Base-by-base conservation (phyloP, 441 rosid species). In the Corymbia calophylla region DNA sequence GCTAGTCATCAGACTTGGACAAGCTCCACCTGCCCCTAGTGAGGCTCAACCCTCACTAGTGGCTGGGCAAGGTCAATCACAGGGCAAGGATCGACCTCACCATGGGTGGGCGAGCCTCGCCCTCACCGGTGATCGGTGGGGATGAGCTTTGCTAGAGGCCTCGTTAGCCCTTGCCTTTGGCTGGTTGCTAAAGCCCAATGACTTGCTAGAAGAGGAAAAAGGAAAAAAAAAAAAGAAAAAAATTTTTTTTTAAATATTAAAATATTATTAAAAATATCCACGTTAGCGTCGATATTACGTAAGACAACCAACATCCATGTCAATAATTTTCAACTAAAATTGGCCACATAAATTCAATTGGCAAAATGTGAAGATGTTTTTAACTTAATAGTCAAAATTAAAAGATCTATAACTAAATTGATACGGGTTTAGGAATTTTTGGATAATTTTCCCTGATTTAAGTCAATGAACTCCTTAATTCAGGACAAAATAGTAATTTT, bases 221-320 rank as follows among this genome's bases (percentile, higher is more conserved):
- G 68, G 32, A 15, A 29, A 62, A 62, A 27, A 62, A 4, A 6
- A 60, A 54, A 29, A 27, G 15, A 60, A 18, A 23, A 60, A 60
- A 5, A 0, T 0, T 8, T 55, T 8, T 56, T 56, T 21, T 55
- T 4, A 29, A 54, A 19, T 12, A 62, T 62, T 62, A 6, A 29
- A 1, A 27, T 60, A 13, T 62, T 13, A 29, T 29, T 12, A 29
- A 29, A 62, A 12, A 62, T 29, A 10, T 62, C 0, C 4, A 62
- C 0, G 0, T 13, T 0, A 2, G 0, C 0, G 8, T 13, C 0
- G 2, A 8, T 3, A 29, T 1, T 8, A 29, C 8, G 1, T 0
- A 29, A 3, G 32, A 1, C 4, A 27, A 62, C n/a, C 8, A 29
- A 12, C 14, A n/a, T 29, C 2, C 0, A 27, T 0, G 0, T 6